Evolutionary conservation across 2,329 filamentous ascomycete genomes (phyloP), one percentile per base, ranked within the genome.

Genomic region (Alternaria solani): DNA sequence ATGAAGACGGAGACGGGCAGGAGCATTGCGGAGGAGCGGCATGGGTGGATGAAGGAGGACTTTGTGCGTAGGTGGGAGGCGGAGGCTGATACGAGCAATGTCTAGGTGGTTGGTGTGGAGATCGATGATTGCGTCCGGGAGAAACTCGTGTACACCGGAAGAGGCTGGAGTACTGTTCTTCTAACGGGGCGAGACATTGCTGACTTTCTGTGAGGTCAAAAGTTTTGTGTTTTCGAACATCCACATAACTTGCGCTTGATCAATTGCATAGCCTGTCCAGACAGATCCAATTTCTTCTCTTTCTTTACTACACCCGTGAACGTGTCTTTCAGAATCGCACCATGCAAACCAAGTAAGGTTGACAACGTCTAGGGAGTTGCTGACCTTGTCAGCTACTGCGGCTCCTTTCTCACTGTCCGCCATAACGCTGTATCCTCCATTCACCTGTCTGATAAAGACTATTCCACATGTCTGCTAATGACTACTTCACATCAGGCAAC

Each of bases 1-100:
- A 36, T 59, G 7, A 41, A 36, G 44, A 56, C 57, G 5, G 18
- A 51, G 23, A 34, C 46, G 32, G 57, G 30, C 12, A 49, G 9
- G 46, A 30, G 46, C 7, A 32, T 56, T 30, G 57, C 46, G 0
- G 32, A 47, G 11, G 7, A 51, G 32, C 38, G 52, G 18, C 47
- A 47, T 5, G 41, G 12, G 44, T 56, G 52, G 20, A 46, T 46
- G 46, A 4, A 18, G 11, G 0, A 9, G 2, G 14, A 28, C 14
- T 20, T 39, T 28, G 16, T 51, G 14, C 8, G 20, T 3, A 14
- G 12, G 46, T 48, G 30, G 46, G 6, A 16, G 30, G 46, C 5
- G 4, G 41, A 43, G 41, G 41, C 41, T n/a, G 23, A 26, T 16
- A 43, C 41, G 23, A 1, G 11, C 8, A 43, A 26, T 26, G 41